Conservation (phyloP, 2,329 filamentous ascomycete species). For the Fusarium sp. region DNA sequence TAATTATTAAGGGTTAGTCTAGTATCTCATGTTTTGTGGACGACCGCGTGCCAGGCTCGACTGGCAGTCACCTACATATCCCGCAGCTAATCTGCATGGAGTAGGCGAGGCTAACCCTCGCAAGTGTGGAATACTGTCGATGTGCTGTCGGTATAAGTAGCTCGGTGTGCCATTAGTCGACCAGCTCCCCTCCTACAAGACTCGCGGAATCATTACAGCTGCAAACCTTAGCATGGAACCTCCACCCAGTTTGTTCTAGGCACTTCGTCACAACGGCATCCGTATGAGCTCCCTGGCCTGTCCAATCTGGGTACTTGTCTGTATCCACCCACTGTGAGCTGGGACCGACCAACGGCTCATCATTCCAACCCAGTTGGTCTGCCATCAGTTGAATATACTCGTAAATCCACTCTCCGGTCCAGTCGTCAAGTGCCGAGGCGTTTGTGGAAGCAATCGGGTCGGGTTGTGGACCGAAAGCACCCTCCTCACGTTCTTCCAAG, state of each 20-base stretch:
- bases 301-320: neutral
- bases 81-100: too few species aligned
- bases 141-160: too few species aligned
- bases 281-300: neutral
- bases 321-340: conserved; percentile 7
- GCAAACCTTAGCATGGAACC: neutral
- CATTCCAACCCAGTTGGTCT: neutral
- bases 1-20: too few species aligned
- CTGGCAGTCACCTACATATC: too few species aligned
- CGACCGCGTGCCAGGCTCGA: too few species aligned
- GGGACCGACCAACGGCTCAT: neutral
- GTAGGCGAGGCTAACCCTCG: too few species aligned
- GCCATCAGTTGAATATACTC: neutral
- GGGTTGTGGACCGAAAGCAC: conserved; percentile 8
- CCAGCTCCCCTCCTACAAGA: too few species aligned
- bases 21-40: too few species aligned
- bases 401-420: neutral
- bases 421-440: neutral
- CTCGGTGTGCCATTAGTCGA: too few species aligned
- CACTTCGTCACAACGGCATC: neutral
- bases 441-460: conserved; percentile 7
- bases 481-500: conserved; percentile 7
- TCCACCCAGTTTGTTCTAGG: neutral
- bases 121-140: too few species aligned
- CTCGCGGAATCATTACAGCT: neutral